Evolutionary conservation across 139 green algal genomes (phyloP).

Genomic region (Chlamydomonas sp.): DNA sequence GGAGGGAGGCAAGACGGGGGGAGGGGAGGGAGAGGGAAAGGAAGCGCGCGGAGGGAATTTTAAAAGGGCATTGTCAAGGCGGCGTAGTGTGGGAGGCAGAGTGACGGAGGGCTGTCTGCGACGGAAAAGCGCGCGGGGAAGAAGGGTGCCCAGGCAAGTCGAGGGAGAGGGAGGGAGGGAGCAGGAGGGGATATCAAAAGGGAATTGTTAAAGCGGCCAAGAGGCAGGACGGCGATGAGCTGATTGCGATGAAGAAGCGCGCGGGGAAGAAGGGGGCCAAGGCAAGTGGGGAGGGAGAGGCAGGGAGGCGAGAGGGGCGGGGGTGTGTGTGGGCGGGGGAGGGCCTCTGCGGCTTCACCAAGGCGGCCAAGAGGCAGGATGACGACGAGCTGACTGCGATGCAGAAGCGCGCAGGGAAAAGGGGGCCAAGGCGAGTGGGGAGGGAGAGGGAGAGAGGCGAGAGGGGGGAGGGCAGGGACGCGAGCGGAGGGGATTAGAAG

Average conservation of each 20-base stretch:
- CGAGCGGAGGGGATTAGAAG: too few species aligned
- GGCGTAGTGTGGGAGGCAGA: background rate
- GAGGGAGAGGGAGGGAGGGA: background rate
- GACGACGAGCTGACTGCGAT: constrained; percentile 38
- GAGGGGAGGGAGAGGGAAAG: background rate
- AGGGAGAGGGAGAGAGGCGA: background rate
- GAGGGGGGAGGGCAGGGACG: background rate
- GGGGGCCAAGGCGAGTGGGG: too few species aligned
- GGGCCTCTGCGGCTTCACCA: constrained; percentile 19
- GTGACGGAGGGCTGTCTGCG: background rate
- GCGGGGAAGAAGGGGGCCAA: background rate
- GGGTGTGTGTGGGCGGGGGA: constrained; percentile 2
- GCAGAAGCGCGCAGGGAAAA: constrained; percentile 25
- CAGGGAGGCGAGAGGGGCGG: background rate
- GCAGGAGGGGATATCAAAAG: background rate
- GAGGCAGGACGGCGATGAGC: background rate
- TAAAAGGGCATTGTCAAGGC: too few species aligned
- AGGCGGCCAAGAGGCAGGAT: constrained; percentile 22
- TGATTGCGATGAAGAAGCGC: too few species aligned
- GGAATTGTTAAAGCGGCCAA: background rate
- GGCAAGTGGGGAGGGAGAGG: background rate
- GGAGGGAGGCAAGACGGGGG: background rate
- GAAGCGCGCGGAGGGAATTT: background rate
- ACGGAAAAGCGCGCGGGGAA: background rate
- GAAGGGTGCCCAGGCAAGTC: background rate